A percentile compares a stretch with the other conserved stretches of the same genome.
Conservation (phyloP, 768 basidiomycete genomes). For the Psilocybe cubensis region DNA sequence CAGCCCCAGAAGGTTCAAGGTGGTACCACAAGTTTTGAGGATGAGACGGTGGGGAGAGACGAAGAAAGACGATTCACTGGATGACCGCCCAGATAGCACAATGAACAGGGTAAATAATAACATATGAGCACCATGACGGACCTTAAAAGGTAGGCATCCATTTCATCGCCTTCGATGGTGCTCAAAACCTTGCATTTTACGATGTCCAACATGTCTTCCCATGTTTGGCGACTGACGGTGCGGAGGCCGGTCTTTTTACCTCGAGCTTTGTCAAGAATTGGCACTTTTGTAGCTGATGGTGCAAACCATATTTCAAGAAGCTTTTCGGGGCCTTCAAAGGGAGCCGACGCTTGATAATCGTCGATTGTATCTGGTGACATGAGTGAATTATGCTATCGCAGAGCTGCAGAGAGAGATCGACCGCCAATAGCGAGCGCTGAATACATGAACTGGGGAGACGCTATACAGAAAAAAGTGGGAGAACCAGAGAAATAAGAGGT, state of each 20-base stretch:
- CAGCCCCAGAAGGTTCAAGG: constrained; percentile 93
- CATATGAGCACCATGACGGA: constrained; percentile 38
- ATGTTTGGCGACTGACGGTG: constrained; percentile 70
- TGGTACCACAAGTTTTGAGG: constrained; percentile 98
- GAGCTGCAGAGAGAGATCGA: constrained; percentile 34
- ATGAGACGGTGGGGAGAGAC: constrained; percentile 95
- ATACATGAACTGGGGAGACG: constrained; percentile 47
- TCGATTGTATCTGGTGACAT: constrained; percentile 38
- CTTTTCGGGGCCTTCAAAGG: constrained; percentile 95
- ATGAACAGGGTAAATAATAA: constrained; percentile 5
- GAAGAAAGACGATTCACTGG: constrained; percentile 96
- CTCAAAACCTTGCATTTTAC: constrained; percentile 97
- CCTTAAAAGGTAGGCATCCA: constrained; percentile 97
- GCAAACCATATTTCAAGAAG: constrained; percentile 98
- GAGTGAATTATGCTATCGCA: constrained; percentile 51
- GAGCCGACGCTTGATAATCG: constrained; percentile 44
- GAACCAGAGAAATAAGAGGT: neutral
- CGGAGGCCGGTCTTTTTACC: constrained; percentile 72
- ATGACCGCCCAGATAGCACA: constrained; percentile 8
- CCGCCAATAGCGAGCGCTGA: constrained; percentile 26
- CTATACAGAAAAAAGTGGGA: constrained; percentile 8
- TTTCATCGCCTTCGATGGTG: constrained; percentile 84
- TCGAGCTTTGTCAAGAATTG: constrained; percentile 39
- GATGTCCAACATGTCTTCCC: constrained; percentile 98
- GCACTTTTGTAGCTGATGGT: constrained; percentile 67